phyloP scores from a whole-genome alignment of 2,329 filamentous ascomycete genomes.

The Trichoderma breve region DNA sequence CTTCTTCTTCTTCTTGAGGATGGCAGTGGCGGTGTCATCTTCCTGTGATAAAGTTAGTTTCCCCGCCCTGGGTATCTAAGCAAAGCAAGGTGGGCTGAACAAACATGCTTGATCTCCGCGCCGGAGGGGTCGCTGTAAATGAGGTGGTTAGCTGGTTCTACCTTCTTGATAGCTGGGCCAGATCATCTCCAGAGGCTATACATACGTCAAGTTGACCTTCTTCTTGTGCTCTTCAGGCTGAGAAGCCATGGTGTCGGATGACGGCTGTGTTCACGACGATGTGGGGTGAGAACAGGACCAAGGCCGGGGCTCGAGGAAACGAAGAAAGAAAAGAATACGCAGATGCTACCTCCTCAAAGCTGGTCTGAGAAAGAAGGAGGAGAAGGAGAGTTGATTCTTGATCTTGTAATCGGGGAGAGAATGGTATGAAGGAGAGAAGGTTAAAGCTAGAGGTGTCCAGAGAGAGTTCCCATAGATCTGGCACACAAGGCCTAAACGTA shows the following conservation, averaged over 20 bases:
- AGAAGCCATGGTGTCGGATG: conserved; percentile 62
- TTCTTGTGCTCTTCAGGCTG: conserved; percentile 70
- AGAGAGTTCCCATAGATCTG: conserved; percentile 11
- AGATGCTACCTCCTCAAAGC: background rate
- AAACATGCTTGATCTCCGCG: conserved; percentile 79
- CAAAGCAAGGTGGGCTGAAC: conserved; percentile 32
- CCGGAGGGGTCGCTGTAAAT: conserved; percentile 76
- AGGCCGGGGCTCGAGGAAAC: conserved; percentile 18
- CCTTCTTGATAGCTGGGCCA: background rate
- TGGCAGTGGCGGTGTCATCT: conserved; percentile 90
- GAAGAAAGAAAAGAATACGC: conserved; percentile 8
- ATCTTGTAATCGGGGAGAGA: background rate
- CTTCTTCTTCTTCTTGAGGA: conserved; percentile 99
- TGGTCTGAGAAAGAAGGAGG: background rate
- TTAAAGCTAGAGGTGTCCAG: conserved; percentile 25
- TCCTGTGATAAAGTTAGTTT: conserved; percentile 53
- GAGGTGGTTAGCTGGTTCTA: conserved; percentile 37
- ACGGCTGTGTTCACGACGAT: conserved; percentile 13
- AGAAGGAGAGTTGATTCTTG: background rate
- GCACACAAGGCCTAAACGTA: conserved; percentile 15
- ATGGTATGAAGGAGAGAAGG: conserved; percentile 20
- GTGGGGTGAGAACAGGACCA: conserved; percentile 27
- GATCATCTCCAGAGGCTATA: conserved; percentile 12
- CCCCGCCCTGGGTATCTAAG: conserved; percentile 21
- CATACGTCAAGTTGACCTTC: conserved; percentile 81